Conservation (phyloP, 169 alveolate genomes). For the Prorocentrum cordatum region DNA sequence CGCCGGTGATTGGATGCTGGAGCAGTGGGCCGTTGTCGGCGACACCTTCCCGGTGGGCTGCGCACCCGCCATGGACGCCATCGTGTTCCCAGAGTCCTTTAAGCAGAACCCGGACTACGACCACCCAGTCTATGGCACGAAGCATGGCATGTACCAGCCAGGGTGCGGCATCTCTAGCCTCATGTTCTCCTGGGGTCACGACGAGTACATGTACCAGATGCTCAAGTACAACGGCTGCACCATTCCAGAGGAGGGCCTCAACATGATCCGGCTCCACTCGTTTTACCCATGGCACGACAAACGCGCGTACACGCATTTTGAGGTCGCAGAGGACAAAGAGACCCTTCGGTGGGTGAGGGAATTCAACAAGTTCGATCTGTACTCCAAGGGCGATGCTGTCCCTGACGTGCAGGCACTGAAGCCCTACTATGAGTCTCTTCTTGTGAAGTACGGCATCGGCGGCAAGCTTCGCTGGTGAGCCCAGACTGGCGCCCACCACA, state of each 20-base stretch:
- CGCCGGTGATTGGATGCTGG: neutral
- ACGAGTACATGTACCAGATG: slow-evolving; percentile 70
- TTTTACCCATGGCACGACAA: slow-evolving; percentile 73
- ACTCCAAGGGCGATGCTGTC: slow-evolving; percentile 66
- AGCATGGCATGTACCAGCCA: slow-evolving; percentile 58
- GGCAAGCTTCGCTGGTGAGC: slow-evolving; percentile 70
- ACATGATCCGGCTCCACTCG: slow-evolving; percentile 70
- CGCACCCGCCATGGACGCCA: neutral
- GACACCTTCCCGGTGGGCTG: slow-evolving; percentile 69
- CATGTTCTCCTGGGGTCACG: slow-evolving; percentile 8
- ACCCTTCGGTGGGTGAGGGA: slow-evolving; percentile 64
- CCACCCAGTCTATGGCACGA: neutral
- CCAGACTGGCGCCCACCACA: too few relatives aligned
- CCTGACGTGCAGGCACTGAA: slow-evolving; percentile 9
- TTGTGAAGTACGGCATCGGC: slow-evolving; percentile 66
- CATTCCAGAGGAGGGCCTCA: slow-evolving; percentile 49
- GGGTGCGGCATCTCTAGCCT: neutral
- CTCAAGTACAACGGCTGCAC: slow-evolving; percentile 63
- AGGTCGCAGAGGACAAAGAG: slow-evolving; percentile 26
- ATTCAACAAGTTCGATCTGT: slow-evolving; percentile 70
- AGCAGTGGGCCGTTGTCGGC: slow-evolving; percentile 62
- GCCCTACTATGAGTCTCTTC: slow-evolving; percentile 39
- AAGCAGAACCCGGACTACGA: neutral
- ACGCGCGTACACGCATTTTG: slow-evolving; percentile 67
- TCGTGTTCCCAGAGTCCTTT: neutral